Evolutionary conservation across 345 rosid species (phyloP).

Genomic region (Citrus sinensis): DVS_A1.0 CM039163.1:44136501-44137000

Average conservation of each 20-base stretch:
- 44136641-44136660: constrained; percentile 47
- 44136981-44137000: constrained; percentile 13
- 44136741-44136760: too few relatives aligned
- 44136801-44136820: too few relatives aligned
- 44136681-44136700: background rate
- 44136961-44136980: constrained; percentile 24
- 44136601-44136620: constrained; percentile 56
- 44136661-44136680: background rate
- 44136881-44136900: constrained; percentile 35
- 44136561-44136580: constrained; percentile 59
- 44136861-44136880: too few relatives aligned
- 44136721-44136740: too few relatives aligned
- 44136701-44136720: too few relatives aligned
- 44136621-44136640: constrained; percentile 32
- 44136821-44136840: too few relatives aligned
- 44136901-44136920: constrained; percentile 42
- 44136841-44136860: too few relatives aligned
- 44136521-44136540: constrained; percentile 32
- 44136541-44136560: constrained; percentile 73
- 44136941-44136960: constrained; percentile 35
- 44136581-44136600: constrained; percentile 84
- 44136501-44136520: constrained; percentile 12
- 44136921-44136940: constrained; percentile 44
- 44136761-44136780: too few relatives aligned
- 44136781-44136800: too few relatives aligned